A percentile compares a stretch with the other conserved stretches of the same genome.
Evolutionary conservation across 768 basidiomycete species (phyloP).

Genomic region (Xanthoconium purpureum): DNA sequence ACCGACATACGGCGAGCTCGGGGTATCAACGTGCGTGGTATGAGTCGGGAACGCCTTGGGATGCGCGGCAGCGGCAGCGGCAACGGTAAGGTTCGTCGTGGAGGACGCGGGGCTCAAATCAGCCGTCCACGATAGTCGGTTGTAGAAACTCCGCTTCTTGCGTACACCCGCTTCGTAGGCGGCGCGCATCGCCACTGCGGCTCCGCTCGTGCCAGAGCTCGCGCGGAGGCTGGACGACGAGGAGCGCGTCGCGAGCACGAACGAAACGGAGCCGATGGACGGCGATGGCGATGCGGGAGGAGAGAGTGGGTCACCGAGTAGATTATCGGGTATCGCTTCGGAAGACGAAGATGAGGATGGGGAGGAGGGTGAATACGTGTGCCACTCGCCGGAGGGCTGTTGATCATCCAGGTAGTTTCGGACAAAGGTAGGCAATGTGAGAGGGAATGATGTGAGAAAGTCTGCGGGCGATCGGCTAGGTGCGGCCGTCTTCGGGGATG

Average conservation of each 20-base stretch:
- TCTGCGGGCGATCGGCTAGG: slow-evolving; percentile 38
- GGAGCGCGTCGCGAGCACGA: slow-evolving; percentile 25
- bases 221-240: slow-evolving; percentile 31
- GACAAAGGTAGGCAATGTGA: slow-evolving; percentile 50
- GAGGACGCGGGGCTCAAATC: slow-evolving; percentile 26
- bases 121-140: slow-evolving; percentile 29
- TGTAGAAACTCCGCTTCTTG: slow-evolving; percentile 34
- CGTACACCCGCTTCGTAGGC: slow-evolving; percentile 32
- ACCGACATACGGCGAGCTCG: not conserved
- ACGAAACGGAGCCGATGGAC: slow-evolving; percentile 27
- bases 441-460: slow-evolving; percentile 52
- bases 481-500: slow-evolving; percentile 11
- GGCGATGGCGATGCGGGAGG: slow-evolving; percentile 29
- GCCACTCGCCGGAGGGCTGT: slow-evolving; percentile 24
- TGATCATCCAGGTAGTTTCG: slow-evolving; percentile 26
- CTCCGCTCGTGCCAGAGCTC: slow-evolving; percentile 15
- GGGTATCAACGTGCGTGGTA: slow-evolving; percentile 6
- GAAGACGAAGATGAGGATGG: slow-evolving; percentile 31
- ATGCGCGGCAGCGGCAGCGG: not conserved
- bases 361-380: slow-evolving; percentile 28
- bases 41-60: slow-evolving; percentile 21
- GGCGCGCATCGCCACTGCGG: slow-evolving; percentile 29
- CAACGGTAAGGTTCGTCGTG: slow-evolving; percentile 14
- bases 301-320: slow-evolving; percentile 20
- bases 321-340: slow-evolving; percentile 24